A percentile compares a stretch with the other conserved stretches of the same genome.
phyloP scores from a whole-genome alignment of 257 asterid species.

The Sherardia arvensis region DNA sequence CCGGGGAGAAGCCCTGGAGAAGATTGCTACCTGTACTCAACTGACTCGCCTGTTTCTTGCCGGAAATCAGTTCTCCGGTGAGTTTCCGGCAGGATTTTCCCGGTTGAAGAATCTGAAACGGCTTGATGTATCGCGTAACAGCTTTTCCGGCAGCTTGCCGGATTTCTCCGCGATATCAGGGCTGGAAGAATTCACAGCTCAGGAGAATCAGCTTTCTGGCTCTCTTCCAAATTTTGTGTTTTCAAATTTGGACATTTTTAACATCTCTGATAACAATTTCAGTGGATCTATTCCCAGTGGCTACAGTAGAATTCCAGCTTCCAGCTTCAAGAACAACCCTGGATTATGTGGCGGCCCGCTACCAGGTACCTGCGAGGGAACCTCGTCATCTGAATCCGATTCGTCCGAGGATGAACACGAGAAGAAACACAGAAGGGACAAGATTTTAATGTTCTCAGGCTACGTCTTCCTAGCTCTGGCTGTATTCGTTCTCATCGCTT shows the following conservation, averaged over 20 bases:
- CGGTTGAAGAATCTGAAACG: conserved; percentile 26
- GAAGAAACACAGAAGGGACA: conserved; percentile 21
- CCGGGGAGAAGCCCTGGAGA: conserved; percentile 26
- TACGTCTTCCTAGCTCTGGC: conserved; percentile 43
- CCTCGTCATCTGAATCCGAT: conserved; percentile 8
- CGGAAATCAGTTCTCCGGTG: conserved; percentile 31
- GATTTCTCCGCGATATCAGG: conserved; percentile 27
- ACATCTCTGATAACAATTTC: conserved; percentile 41
- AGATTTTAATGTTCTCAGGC: conserved; percentile 55
- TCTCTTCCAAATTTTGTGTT: conserved; percentile 29
- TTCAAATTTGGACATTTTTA: conserved; percentile 20
- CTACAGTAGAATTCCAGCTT: conserved; percentile 18
- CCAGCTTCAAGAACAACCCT: conserved; percentile 34
- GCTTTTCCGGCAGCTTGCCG: conserved; percentile 29
- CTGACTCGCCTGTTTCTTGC: conserved; percentile 27
- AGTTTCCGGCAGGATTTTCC: conserved; percentile 27
- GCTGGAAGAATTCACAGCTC: conserved; percentile 23
- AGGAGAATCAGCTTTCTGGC: conserved; percentile 36
- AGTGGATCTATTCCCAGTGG: conserved; percentile 36
- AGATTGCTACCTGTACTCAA: conserved; percentile 35
- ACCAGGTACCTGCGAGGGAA: conserved; percentile 23
- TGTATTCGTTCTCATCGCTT: conserved; percentile 20
- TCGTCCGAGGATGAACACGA: conserved; percentile 12
- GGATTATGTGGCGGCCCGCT: conserved; percentile 42
- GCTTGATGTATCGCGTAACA: conserved; percentile 37